Conservation (phyloP, 345 rosid species). For the Sisymbrium altissimum region DNA sequence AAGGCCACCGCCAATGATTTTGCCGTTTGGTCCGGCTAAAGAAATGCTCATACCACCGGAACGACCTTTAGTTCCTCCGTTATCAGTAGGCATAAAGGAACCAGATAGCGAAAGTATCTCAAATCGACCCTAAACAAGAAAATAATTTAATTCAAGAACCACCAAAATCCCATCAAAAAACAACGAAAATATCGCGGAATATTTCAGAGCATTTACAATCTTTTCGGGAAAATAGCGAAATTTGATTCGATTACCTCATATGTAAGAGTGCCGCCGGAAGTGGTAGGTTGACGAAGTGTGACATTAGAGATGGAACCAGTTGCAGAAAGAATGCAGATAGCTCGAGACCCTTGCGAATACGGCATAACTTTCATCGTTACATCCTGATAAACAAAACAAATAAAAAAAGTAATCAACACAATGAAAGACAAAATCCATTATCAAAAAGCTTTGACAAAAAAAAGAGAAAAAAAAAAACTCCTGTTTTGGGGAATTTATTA, state of each 20-base stretch:
- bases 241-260: conserved; percentile 62
- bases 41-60: conserved; percentile 98
- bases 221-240: neutral
- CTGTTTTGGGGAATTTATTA: conserved; percentile 31
- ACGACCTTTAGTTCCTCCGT: conserved; percentile 73
- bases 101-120: conserved; percentile 95
- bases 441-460: neutral
- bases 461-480: neutral
- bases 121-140: conserved; percentile 67
- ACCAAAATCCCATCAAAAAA: neutral
- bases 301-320: conserved; percentile 87
- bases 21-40: conserved; percentile 88
- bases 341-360: conserved; percentile 78
- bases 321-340: conserved; percentile 90
- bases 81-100: conserved; percentile 70
- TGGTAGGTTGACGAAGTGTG: conserved; percentile 84
- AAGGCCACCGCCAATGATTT: conserved; percentile 88
- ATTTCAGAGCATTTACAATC: neutral
- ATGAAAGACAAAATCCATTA: neutral
- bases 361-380: conserved; percentile 93
- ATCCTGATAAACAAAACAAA: conserved; percentile 48
- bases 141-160: neutral
- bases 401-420: neutral
- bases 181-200: neutral
- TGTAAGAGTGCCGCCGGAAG: conserved; percentile 88